Evolutionary conservation across 2,329 filamentous ascomycete species (phyloP).

Genomic region (Didymellaceae sp.): DNA sequence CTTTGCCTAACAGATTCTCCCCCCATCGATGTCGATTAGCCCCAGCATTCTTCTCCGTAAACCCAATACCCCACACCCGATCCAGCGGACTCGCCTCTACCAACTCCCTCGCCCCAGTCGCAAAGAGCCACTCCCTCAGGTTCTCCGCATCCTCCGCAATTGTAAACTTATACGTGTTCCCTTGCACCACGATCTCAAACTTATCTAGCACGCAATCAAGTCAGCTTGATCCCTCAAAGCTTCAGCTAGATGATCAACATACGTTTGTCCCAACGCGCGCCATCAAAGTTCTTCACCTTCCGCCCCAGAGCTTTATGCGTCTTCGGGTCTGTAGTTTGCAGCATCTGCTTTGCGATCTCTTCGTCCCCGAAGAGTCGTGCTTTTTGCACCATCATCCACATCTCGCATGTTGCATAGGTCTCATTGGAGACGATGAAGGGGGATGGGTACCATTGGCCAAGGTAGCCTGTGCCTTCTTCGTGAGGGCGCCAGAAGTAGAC

Average conservation of each 20-base stretch:
- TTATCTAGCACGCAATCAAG: conserved; percentile 49
- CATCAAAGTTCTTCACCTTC: conserved; percentile 60
- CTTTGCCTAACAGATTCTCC: conserved; percentile 68
- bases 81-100: conserved; percentile 63
- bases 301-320: conserved; percentile 63
- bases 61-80: conserved; percentile 71
- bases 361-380: conserved; percentile 52
- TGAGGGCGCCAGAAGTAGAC: conserved; percentile 40
- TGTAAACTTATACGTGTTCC: conserved; percentile 67
- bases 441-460: conserved; percentile 68
- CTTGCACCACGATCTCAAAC: conserved; percentile 62
- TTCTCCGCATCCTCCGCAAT: conserved; percentile 48
- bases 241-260: conserved; percentile 6
- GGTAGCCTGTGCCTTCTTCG: conserved; percentile 55
- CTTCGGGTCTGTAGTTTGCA: conserved; percentile 55
- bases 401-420: conserved; percentile 50
- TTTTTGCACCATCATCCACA: conserved; percentile 59
- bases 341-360: conserved; percentile 56
- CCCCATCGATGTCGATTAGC: conserved; percentile 63
- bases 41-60: conserved; percentile 58
- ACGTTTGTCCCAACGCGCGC: conserved; percentile 57
- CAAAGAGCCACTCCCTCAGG: conserved; percentile 59
- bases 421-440: conserved; percentile 51
- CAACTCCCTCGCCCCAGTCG: conserved; percentile 65
- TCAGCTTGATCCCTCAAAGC: no score